These are phyloP conservation scores for Beauveria sp. DNA, from an alignment of 2,329 filamentous ascomycete genomes.

Conservation along the genomic window DNA sequence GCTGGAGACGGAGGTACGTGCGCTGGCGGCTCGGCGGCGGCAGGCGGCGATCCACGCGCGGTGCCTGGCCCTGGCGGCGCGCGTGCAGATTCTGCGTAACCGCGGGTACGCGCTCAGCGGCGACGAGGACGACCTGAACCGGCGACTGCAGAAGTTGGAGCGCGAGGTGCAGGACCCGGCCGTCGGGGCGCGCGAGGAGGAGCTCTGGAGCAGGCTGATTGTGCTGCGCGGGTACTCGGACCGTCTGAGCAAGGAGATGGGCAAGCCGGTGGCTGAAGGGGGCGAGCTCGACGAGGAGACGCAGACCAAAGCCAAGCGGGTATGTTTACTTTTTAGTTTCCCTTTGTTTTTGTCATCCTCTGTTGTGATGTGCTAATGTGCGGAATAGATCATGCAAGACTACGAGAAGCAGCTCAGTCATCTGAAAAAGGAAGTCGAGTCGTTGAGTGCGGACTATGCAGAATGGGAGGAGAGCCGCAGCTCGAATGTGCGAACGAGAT, in stretches of 20 bases:
- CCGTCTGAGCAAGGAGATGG: slow-evolving; percentile 65
- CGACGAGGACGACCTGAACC: slow-evolving; percentile 70
- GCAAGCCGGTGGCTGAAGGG: slow-evolving; percentile 53
- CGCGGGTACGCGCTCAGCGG: slow-evolving; percentile 72
- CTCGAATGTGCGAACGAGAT: slow-evolving; percentile 27
- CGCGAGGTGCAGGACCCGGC: slow-evolving; percentile 66
- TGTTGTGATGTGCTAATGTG: background rate
- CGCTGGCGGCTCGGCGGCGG: slow-evolving; percentile 63
- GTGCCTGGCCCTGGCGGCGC: slow-evolving; percentile 66
- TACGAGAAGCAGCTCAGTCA: slow-evolving; percentile 75
- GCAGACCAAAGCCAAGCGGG: slow-evolving; percentile 67
- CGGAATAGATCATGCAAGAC: slow-evolving; percentile 61
- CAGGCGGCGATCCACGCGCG: slow-evolving; percentile 67
- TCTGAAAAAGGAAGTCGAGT: slow-evolving; percentile 64
- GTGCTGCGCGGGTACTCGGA: slow-evolving; percentile 66
- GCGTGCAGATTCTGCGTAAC: slow-evolving; percentile 74
- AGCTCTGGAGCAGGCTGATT: slow-evolving; percentile 78
- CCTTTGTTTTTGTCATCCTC: background rate
- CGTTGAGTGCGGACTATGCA: slow-evolving; percentile 49
- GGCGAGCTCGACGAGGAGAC: slow-evolving; percentile 61
- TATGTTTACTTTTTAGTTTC: slow-evolving; percentile 29
- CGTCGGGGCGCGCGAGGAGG: slow-evolving; percentile 68
- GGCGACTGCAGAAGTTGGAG: slow-evolving; percentile 62
- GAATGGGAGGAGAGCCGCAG: slow-evolving; percentile 47
- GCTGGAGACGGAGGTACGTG: slow-evolving; percentile 65